Evolutionary conservation across 805 yeast species (phyloP), one percentile per base, ranked within the genome.

Genomic region (Kluyveromyces aestuarii): DNA sequence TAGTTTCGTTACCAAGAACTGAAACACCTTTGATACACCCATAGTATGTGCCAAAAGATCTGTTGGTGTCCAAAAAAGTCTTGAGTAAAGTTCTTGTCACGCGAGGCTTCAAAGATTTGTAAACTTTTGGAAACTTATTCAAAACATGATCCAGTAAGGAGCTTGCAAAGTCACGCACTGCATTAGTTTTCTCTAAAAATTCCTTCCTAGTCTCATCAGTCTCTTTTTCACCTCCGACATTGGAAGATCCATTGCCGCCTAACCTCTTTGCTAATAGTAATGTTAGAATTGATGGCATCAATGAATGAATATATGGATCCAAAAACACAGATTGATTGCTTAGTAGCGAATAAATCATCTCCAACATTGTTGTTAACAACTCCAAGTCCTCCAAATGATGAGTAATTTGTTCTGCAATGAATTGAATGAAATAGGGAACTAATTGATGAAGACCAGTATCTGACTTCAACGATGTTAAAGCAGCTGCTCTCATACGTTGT

Each of bases 401-500:
- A 0, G 98, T 87, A 49, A 93, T 81, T 56, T 95, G 96, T 62
- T 93, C 99, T 7, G 96, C 95, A 36, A 89, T 87, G 61, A 93
- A 90, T 62, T 93, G 98, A 45, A 93, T 90, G 58, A 93, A 87
- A 64, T 93, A 93, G 2, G 99, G 99, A 6, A 95, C 93, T 45
- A 93, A 70, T 67, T 93, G 99, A 70, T 93, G 99, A 49, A 93
- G 70, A 35, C 99, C 99, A 2, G 97, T 96, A 63, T 93, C 99
- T 30, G 86, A 82, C 50, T 86, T 80, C 51, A 93, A 71, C 8
- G 96, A 86, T 27, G 83, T 81, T 48, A 93, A 72, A 1, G 97
- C 97, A 0, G 96, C 93, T 37, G 78, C 76, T 54, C 77, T 80
- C 62, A 87, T 70, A 39, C 73, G 72, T 50, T 59, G 59, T 2